Conservation (phyloP, 495 filamentous ascomycete genomes). For the Massariosphaeria phaeospora region DNA sequence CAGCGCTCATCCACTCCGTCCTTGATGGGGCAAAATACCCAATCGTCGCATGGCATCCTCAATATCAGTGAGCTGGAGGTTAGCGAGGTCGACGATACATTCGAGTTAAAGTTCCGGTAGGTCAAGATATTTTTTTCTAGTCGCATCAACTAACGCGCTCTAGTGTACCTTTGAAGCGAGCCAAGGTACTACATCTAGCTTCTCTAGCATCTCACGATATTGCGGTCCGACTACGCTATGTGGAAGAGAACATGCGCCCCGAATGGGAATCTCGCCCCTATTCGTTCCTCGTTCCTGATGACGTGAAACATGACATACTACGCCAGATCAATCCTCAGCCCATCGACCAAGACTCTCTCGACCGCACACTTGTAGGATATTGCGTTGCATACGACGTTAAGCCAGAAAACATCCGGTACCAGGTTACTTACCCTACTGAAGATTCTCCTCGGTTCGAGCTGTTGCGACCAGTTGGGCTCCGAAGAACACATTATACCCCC, state of each 20-base stretch:
- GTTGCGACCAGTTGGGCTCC: slow-evolving; percentile 57
- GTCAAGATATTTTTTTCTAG: slow-evolving; percentile 16
- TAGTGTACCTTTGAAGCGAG: slow-evolving; percentile 60
- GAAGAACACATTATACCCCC: slow-evolving; percentile 56
- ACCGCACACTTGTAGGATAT: slow-evolving; percentile 80
- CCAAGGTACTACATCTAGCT: slow-evolving; percentile 66
- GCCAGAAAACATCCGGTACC: slow-evolving; percentile 45
- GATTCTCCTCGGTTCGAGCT: slow-evolving; percentile 80
- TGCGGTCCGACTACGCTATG: slow-evolving; percentile 64
- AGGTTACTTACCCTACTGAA: slow-evolving; percentile 67
- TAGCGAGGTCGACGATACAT: slow-evolving; percentile 71
- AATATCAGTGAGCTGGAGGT: slow-evolving; percentile 64
- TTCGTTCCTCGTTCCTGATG: slow-evolving; percentile 57
- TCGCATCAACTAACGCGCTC: neutral
- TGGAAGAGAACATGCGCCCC: slow-evolving; percentile 74
- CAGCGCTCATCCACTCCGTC: slow-evolving; percentile 54
- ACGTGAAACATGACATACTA: slow-evolving; percentile 59
- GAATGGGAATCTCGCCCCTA: slow-evolving; percentile 72
- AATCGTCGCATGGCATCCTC: slow-evolving; percentile 65
- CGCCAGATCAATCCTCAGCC: slow-evolving; percentile 51
- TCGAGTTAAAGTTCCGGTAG: slow-evolving; percentile 79
- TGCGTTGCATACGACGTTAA: slow-evolving; percentile 61
- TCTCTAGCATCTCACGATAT: slow-evolving; percentile 74
- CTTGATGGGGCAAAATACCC: slow-evolving; percentile 47
- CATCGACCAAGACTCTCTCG: slow-evolving; percentile 75